These are phyloP conservation scores for Tylopilus vinaceipallidus DNA, from an alignment of 768 basidiomycete genomes.

Conservation along the genomic window DNA sequence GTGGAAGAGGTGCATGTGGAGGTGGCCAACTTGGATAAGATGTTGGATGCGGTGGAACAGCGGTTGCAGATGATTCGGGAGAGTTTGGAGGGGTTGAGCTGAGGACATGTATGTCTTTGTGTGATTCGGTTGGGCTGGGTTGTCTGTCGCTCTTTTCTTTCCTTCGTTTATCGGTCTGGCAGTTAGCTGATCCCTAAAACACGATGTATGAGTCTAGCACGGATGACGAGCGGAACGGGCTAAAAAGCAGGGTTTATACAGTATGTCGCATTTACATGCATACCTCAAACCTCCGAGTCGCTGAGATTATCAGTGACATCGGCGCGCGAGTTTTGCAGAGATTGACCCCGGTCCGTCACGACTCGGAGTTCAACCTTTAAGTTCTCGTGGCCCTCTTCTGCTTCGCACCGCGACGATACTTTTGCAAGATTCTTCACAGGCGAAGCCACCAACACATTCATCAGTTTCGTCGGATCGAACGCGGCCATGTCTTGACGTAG, in stretches of 20 bases:
- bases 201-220: no score
- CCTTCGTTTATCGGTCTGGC: no score
- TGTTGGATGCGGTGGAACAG: conserved; percentile 59
- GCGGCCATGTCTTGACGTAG: background rate
- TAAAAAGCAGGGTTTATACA: no score
- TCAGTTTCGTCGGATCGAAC: background rate
- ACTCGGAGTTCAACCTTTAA: background rate
- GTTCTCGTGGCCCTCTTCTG: background rate
- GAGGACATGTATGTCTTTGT: no score
- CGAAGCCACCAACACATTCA: background rate
- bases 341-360: background rate
- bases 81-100: conserved; percentile 36
- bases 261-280: no score
- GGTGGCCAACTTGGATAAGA: conserved; percentile 43
- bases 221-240: no score
- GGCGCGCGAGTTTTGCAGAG: background rate
- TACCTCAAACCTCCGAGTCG: no score
- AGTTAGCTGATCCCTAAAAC: no score
- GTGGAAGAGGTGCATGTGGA: conserved; percentile 44
- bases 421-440: no score
- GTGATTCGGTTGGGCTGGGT: no score
- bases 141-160: no score
- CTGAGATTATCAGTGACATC: no score
- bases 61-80: conserved; percentile 49
- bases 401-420: background rate